A percentile compares a stretch with the other conserved stretches of the same genome.
phyloP scores from a whole-genome alignment of 306 rosid species.

The Coriaria nepalensis region DNA sequence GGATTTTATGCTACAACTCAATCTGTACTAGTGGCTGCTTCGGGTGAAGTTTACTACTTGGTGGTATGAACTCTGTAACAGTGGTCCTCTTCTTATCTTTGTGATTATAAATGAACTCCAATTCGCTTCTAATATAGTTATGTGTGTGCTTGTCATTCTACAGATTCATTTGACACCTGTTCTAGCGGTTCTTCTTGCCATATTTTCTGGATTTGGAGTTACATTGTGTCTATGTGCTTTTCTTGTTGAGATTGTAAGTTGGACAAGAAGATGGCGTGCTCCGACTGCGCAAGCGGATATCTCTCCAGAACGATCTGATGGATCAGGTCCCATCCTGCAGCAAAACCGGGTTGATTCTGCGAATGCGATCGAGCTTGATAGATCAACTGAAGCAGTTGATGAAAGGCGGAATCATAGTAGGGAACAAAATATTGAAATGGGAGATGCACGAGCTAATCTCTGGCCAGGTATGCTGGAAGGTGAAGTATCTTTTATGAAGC shows the following conservation, averaged over 20 bases:
- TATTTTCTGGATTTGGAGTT: slow-evolving; percentile 58
- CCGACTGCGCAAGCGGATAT: slow-evolving; percentile 21
- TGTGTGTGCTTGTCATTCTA: slow-evolving; percentile 9
- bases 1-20: slow-evolving; percentile 65
- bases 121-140: neutral
- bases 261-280: slow-evolving; percentile 26
- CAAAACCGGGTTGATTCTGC: neutral
- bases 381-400: neutral
- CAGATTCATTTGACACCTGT: slow-evolving; percentile 57
- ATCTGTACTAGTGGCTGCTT: slow-evolving; percentile 38
- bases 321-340: slow-evolving; percentile 17
- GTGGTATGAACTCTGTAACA: slow-evolving; percentile 31
- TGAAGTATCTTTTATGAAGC: too few relatives aligned
- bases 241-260: slow-evolving; percentile 27
- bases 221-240: slow-evolving; percentile 46
- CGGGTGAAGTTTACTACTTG: slow-evolving; percentile 49
- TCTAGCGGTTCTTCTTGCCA: slow-evolving; percentile 56
- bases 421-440: slow-evolving; percentile 15
- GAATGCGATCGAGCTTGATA: neutral
- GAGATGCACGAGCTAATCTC: slow-evolving; percentile 5
- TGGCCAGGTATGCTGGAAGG: too few relatives aligned
- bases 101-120: too few relatives aligned
- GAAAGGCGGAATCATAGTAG: too few relatives aligned
- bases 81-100: too few relatives aligned
- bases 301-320: slow-evolving; percentile 17